phyloP scores from a whole-genome alignment of 2,329 filamentous ascomycete genomes.

The Pestalotiopsis sp. region DNA sequence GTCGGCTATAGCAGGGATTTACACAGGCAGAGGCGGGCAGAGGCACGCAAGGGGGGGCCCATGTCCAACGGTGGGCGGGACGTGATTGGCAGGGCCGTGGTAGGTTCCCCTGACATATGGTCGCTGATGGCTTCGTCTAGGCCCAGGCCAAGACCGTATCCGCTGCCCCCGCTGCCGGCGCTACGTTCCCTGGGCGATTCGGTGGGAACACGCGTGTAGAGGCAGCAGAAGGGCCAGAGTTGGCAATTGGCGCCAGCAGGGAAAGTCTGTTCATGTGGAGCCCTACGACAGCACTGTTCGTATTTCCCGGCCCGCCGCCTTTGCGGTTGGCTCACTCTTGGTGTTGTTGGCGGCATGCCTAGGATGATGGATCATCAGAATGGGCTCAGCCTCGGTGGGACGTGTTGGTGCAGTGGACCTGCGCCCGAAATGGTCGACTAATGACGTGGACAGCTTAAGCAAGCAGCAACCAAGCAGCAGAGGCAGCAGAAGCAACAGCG shows the following conservation, averaged over 20 bases:
- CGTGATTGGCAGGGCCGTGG: neutral
- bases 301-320: slow-evolving; percentile 10
- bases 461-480: neutral
- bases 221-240: no score
- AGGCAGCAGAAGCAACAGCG: neutral
- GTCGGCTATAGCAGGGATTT: neutral
- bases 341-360: neutral
- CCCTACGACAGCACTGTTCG: neutral
- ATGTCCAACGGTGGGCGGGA: neutral
- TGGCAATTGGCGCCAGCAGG: neutral
- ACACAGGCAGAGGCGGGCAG: neutral
- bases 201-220: neutral
- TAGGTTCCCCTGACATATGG: neutral
- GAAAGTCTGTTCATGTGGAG: neutral
- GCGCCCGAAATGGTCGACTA: neutral
- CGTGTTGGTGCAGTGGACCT: neutral
- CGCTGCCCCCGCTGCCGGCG: slow-evolving; percentile 7
- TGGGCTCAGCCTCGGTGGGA: slow-evolving; percentile 9
- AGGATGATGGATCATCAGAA: neutral
- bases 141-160: neutral
- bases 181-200: neutral
- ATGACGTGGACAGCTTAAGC: slow-evolving; percentile 8
- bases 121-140: neutral
- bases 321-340: neutral
- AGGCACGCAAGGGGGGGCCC: neutral